Evolutionary conservation across 2,329 filamentous ascomycete species (phyloP), one percentile per base, ranked within the genome.

Genomic region (Corynespora cassiicola): DNA sequence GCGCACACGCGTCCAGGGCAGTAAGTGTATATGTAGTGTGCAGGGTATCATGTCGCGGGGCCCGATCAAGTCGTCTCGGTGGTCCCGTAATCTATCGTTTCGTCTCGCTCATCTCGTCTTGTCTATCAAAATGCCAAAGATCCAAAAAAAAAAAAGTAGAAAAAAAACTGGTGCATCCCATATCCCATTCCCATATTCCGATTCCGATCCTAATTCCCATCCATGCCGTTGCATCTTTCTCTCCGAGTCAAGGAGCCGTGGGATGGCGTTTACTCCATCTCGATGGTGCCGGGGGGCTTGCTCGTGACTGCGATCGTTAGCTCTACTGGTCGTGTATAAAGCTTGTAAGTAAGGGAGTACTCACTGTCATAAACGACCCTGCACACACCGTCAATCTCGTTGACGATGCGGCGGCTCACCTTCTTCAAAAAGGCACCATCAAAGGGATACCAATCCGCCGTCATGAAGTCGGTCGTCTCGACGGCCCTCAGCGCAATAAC

Each of bases 261-360:
- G n/a, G n/a, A n/a, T n/a, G n/a, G n/a, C 10, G 14, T 39, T 65
- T 80, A 89, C 71, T 88, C 84, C 74, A 88, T 80, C 73, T 88
- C 86, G 60, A 89, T 88, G 2, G 86, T 89, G 45, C 81, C 83
- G 31, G 83, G 84, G 33, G 84, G 82, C 72, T 86, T 86, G 65
- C 79, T 81, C 15, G 81, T 85, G 44, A 80, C 74, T 72, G 59
- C 45, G 58, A n/a, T 3, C 14, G 15, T 28, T 32, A 60, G 45
- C 58, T 51, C 14, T 36, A 35, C 9, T 28, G 4, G 9, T 58
- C 31, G 50, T 40, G 34, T 32, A 28, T 26, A 12, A 12, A 22
- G 5, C 31, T 17, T 16, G 7, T 15, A 21, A 4, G 6, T 21
- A 28, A 22, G 9, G 21, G 50, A 36, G 35, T 51, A 76, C 69